Evolutionary conservation across 2,329 filamentous ascomycete species (phyloP).

Genomic region (Pestalotiopsis sp.): DNA sequence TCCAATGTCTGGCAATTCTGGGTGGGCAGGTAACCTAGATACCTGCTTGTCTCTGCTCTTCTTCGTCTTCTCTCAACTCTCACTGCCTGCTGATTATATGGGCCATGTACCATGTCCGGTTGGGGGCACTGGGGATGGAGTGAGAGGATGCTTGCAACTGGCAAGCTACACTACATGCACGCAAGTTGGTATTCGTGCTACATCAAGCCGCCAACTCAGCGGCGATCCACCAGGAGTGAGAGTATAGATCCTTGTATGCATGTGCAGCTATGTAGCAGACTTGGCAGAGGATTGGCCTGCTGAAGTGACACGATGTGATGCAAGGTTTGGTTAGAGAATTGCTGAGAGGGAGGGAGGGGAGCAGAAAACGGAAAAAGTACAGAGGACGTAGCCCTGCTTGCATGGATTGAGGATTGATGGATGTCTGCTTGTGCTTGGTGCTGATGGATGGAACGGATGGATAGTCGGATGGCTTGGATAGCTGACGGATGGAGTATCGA

Average conservation of each 20-base stretch:
- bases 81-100: too few species aligned
- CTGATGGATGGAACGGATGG: background rate
- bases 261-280: constrained; percentile 9
- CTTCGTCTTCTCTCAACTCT: too few species aligned
- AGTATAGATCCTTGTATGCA: background rate
- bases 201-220: constrained; percentile 32
- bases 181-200: background rate
- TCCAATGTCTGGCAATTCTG: too few species aligned
- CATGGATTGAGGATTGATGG: background rate
- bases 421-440: background rate
- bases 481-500: too few species aligned
- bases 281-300: constrained; percentile 28
- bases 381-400: background rate
- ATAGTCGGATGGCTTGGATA: background rate
- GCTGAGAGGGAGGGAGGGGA: background rate
- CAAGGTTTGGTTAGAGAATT: constrained; percentile 17
- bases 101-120: too few species aligned
- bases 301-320: constrained; percentile 32
- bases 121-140: too few species aligned
- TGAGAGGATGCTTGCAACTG: too few species aligned
- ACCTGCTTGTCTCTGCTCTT: too few species aligned
- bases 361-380: too few species aligned
- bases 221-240: constrained; percentile 24
- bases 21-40: too few species aligned
- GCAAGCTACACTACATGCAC: too few species aligned